A percentile compares a stretch with the other conserved stretches of the same genome.
These are phyloP conservation scores for Thozetella sp. DNA, from an alignment of 495 filamentous ascomycete genomes.

Conservation along the genomic window DNA sequence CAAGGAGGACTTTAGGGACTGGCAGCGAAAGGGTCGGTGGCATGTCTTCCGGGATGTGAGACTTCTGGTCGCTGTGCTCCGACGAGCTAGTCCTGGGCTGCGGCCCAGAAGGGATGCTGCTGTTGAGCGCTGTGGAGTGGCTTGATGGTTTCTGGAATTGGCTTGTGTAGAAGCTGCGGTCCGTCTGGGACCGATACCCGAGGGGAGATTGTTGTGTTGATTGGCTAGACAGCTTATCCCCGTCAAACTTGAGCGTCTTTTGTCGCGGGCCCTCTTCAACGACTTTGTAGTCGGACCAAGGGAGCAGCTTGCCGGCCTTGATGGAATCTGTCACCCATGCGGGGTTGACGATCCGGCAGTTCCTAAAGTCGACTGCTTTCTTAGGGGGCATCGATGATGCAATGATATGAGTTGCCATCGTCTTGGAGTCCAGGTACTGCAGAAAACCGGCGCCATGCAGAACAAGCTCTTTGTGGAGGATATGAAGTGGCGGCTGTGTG, in stretches of 20 bases:
- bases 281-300: conserved; percentile 83
- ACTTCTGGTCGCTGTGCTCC: not conserved
- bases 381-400: conserved; percentile 87
- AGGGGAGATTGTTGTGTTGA: conserved; percentile 39
- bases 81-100: not conserved
- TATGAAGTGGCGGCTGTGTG: conserved; percentile 86
- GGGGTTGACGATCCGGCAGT: conserved; percentile 93
- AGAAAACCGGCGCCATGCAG: conserved; percentile 90
- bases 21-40: too few species aligned
- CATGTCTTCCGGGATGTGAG: not conserved
- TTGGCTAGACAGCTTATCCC: conserved; percentile 69
- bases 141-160: conserved; percentile 54
- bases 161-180: conserved; percentile 75
- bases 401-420: conserved; percentile 91
- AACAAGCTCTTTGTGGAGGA: conserved; percentile 84
- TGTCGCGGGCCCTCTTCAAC: conserved; percentile 80
- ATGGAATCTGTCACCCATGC: conserved; percentile 94
- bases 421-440: conserved; percentile 95
- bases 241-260: conserved; percentile 69
- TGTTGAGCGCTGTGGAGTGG: not conserved
- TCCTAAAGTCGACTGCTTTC: conserved; percentile 82
- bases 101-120: not conserved
- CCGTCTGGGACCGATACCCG: conserved; percentile 75
- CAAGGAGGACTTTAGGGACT: too few species aligned
- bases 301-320: conserved; percentile 73